Evolutionary conservation across 2,329 filamentous ascomycete genomes (phyloP).

Genomic region (Beauveria pseudobassiana): DNA sequence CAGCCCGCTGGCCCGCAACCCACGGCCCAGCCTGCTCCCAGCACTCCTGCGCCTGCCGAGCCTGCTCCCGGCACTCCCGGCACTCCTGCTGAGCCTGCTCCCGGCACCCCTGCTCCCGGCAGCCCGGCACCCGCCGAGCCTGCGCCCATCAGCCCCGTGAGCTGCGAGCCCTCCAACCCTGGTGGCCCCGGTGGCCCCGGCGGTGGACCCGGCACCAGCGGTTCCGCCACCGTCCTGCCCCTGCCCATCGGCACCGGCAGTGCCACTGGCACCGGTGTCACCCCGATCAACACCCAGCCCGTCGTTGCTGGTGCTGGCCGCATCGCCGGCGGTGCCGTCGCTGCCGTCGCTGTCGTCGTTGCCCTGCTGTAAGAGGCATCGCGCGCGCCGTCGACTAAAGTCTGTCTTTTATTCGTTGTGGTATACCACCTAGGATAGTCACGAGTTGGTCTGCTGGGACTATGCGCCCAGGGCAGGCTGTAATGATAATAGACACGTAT

Average conservation of each 20-base stretch:
- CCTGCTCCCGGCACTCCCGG: background rate
- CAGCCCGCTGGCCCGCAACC: background rate
- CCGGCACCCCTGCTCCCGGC: too few relatives aligned
- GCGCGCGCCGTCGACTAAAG: background rate
- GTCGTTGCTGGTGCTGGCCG: background rate
- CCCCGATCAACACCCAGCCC: background rate
- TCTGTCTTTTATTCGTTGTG: background rate
- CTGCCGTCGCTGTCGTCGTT: background rate
- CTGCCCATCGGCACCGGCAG: background rate
- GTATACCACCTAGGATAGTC: background rate
- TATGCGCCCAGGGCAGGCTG: background rate
- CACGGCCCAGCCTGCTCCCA: background rate
- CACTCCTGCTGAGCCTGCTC: background rate
- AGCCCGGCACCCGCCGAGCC: background rate
- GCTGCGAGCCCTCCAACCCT: background rate
- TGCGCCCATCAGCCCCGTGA: background rate
- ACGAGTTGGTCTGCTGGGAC: background rate
- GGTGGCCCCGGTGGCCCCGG: background rate
- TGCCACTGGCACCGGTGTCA: background rate
- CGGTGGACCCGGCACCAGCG: background rate
- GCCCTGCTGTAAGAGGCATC: background rate
- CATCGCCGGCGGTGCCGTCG: background rate
- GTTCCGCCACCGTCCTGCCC: background rate
- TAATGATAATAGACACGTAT: background rate
- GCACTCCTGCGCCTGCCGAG: too few relatives aligned